Evolutionary conservation across 768 basidiomycete species (phyloP).

Genomic region (Kwoniella pini): DNA sequence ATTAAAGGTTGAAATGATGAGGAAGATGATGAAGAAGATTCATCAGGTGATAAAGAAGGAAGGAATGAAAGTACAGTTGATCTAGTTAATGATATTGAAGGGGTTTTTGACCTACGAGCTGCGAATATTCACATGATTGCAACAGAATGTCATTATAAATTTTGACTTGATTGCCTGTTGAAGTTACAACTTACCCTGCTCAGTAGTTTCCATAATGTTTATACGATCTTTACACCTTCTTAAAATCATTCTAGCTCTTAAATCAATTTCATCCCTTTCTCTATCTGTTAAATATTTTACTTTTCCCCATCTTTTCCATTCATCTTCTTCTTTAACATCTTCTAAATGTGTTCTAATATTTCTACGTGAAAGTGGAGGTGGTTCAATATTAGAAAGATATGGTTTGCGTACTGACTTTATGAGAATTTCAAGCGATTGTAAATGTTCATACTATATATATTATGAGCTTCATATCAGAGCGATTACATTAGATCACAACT

Average conservation of each 20-base stretch:
- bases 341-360: not conserved
- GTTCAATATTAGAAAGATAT: constrained; percentile 69
- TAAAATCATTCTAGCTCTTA: constrained; percentile 83
- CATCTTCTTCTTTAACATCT: constrained; percentile 23
- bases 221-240: constrained; percentile 83
- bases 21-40: not conserved
- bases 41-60: constrained; percentile 61
- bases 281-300: constrained; percentile 68
- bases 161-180: too few relatives aligned
- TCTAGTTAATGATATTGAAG: constrained; percentile 24
- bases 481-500: too few relatives aligned
- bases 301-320: constrained; percentile 46
- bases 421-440: constrained; percentile 56
- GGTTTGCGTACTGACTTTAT: constrained; percentile 75
- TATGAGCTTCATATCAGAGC: too few relatives aligned
- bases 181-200: constrained; percentile 69
- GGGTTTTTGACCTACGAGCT: constrained; percentile 19
- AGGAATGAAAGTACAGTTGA: constrained; percentile 49
- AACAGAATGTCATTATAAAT: too few relatives aligned
- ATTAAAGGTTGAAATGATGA: constrained; percentile 65
- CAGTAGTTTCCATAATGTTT: constrained; percentile 80
- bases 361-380: constrained; percentile 54
- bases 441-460: constrained; percentile 51
- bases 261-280: constrained; percentile 93
- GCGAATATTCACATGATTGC: not conserved